Evolutionary conservation across 108 stramenopile species (phyloP).

Genomic region (Parietichytrium sp.): DNA sequence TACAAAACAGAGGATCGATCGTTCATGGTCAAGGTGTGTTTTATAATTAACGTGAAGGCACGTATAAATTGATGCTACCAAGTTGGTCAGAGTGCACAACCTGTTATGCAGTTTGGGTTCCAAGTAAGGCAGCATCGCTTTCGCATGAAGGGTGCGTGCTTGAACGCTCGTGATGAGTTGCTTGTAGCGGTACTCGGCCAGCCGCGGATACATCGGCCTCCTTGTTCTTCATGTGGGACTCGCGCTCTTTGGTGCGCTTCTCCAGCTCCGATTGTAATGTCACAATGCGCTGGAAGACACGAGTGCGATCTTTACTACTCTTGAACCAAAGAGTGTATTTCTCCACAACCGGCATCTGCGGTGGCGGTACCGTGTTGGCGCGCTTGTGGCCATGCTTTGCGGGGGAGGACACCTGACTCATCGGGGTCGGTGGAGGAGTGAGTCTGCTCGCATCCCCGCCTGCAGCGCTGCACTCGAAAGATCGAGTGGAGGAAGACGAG

Average conservation of each 20-base stretch:
- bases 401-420: not conserved
- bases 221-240: not conserved
- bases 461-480: not conserved
- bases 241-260: constrained; percentile 17
- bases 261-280: not conserved
- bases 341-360: not conserved
- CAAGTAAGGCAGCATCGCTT: not conserved
- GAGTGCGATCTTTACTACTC: constrained; percentile 5
- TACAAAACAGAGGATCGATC: too few species aligned
- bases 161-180: not conserved
- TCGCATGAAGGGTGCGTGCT: constrained; percentile 10
- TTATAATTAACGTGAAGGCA: too few species aligned
- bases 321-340: constrained; percentile 31
- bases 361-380: not conserved
- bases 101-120: not conserved
- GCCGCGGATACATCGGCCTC: not conserved
- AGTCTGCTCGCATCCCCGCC: not conserved
- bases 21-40: too few species aligned
- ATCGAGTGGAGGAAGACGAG: not conserved
- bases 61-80: too few species aligned
- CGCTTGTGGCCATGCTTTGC: not conserved
- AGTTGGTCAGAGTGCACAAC: too few species aligned
- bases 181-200: not conserved
- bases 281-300: constrained; percentile 14
- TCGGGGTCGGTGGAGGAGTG: too few species aligned